Conservation (phyloP, 768 basidiomycete species). For the Lactarius deliciosus region DNA sequence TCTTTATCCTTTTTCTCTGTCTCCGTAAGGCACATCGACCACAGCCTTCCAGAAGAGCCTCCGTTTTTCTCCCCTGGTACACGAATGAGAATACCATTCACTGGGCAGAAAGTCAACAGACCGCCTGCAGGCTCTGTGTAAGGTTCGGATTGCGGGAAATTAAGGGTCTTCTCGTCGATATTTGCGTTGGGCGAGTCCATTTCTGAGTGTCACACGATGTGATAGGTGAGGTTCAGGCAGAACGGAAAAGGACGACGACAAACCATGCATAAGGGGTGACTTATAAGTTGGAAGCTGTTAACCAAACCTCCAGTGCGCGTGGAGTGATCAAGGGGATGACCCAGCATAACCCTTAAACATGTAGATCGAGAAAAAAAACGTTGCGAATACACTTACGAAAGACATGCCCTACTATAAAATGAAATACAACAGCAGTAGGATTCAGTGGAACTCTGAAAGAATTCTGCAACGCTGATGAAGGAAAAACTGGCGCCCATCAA, state of each 20-base stretch:
- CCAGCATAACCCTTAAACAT: too few species aligned
- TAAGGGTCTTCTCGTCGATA: background rate
- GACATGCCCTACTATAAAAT: too few species aligned
- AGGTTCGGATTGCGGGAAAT: background rate
- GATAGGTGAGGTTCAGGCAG: background rate
- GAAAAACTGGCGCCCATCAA: too few species aligned
- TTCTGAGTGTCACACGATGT: background rate
- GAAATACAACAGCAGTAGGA: too few species aligned
- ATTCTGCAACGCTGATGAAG: too few species aligned
- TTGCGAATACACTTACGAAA: too few species aligned
- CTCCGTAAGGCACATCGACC: conserved; percentile 16
- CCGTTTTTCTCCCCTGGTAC: background rate
- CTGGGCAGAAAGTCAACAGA: background rate
- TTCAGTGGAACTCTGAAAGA: too few species aligned
- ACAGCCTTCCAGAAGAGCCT: background rate
- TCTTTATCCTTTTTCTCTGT: conserved; percentile 9
- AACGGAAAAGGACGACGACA: background rate
- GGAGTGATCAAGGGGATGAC: too few species aligned
- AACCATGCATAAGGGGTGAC: background rate
- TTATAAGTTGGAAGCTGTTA: background rate
- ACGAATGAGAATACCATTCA: background rate
- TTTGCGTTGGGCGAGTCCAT: background rate
- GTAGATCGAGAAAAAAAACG: too few species aligned
- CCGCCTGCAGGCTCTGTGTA: background rate
- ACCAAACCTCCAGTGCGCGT: background rate